phyloP scores from a whole-genome alignment of 768 basidiomycete species.

The Lepiota venenata region DNA sequence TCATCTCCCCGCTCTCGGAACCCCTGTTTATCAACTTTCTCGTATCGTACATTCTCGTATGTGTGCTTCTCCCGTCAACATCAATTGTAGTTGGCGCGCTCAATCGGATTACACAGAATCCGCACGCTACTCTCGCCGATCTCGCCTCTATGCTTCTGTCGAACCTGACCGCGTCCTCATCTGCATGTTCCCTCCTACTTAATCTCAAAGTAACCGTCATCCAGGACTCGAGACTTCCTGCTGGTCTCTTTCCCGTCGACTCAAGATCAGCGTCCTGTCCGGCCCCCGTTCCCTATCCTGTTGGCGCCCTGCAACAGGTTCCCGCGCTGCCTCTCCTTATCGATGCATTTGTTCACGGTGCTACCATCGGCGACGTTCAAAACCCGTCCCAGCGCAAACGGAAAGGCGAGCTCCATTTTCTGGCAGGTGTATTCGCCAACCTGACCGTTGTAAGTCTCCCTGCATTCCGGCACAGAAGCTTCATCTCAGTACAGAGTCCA shows the following conservation, averaged over 20 bases:
- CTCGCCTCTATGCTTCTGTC: constrained; percentile 96
- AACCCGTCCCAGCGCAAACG: constrained; percentile 47
- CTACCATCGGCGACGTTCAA: constrained; percentile 45
- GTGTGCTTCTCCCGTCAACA: constrained; percentile 25
- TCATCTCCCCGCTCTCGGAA: constrained; percentile 67
- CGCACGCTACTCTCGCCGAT: constrained; percentile 88
- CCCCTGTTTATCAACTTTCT: constrained; percentile 73
- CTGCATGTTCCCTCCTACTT: constrained; percentile 62
- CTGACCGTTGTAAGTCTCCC: constrained; percentile 62
- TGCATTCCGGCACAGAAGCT: not conserved
- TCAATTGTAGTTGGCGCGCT: constrained; percentile 8
- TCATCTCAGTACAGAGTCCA: not conserved
- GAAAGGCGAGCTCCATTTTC: constrained; percentile 85
- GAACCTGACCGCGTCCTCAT: constrained; percentile 80
- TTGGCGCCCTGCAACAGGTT: constrained; percentile 47
- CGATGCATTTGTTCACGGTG: constrained; percentile 84
- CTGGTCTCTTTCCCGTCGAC: constrained; percentile 66
- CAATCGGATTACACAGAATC: constrained; percentile 56
- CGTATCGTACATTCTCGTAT: constrained; percentile 85
- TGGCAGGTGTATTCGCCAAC: constrained; percentile 94
- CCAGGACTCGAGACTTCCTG: constrained; percentile 40
- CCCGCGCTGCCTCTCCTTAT: constrained; percentile 78
- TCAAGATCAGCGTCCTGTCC: constrained; percentile 80
- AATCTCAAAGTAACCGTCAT: constrained; percentile 65
- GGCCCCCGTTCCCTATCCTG: constrained; percentile 69